A percentile compares a stretch with the other conserved stretches of the same genome.
These are phyloP conservation scores for Acanthamoeba triangularis DNA, from an alignment of 208 protist genomes.

Conservation along the genomic window DNA sequence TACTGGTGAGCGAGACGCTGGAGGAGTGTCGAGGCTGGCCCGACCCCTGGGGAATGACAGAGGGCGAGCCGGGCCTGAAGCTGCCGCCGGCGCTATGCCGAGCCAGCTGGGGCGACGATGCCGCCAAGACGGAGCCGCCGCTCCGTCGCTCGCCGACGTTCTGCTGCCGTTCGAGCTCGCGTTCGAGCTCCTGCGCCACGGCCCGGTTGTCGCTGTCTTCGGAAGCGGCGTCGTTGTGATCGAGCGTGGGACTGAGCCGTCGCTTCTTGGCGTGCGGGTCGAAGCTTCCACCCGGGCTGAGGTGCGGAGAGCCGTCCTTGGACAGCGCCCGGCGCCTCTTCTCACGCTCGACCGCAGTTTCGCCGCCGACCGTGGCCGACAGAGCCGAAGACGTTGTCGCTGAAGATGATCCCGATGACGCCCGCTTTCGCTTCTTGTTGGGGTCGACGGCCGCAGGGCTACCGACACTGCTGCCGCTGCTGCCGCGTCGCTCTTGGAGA, in stretches of 20 bases:
- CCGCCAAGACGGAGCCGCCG: not conserved
- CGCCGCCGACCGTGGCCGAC: not conserved
- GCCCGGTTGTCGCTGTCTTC: not conserved
- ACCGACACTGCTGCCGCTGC: not conserved
- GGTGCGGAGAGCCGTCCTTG: not conserved
- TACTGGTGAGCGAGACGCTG: not conserved
- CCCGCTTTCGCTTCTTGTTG: slow-evolving; percentile 46
- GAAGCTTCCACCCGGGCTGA: not conserved
- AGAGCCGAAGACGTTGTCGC: not conserved
- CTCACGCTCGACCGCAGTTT: not conserved
- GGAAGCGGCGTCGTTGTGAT: not conserved
- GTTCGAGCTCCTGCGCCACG: too few species aligned
- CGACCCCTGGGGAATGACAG: too few species aligned
- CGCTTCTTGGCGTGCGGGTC: slow-evolving; percentile 2
- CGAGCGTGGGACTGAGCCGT: not conserved
- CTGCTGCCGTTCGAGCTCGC: not conserved
- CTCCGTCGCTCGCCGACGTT: not conserved
- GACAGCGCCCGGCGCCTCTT: not conserved
- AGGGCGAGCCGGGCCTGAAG: too few species aligned
- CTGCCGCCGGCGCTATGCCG: too few species aligned
- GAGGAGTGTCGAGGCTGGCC: too few species aligned
- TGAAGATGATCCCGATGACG: not conserved
- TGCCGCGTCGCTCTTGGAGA: not conserved
- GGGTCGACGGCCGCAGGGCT: not conserved
- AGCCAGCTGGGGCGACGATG: not conserved